Conservation (phyloP, 139 green algal species). For the Chlorella sp. region DNA sequence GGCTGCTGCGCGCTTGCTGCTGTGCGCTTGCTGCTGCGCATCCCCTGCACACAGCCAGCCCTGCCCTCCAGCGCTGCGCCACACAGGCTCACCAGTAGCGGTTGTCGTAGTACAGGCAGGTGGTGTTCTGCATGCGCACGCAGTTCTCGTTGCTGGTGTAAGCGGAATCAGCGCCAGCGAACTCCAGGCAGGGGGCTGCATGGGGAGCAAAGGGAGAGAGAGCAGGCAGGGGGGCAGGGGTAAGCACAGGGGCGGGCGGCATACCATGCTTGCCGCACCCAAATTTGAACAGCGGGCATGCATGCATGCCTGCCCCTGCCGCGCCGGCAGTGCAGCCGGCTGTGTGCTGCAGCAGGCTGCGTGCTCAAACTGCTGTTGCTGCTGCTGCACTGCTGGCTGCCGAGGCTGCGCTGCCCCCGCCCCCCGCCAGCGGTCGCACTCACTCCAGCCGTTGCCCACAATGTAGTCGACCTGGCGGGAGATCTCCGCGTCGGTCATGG, state of each 20-base stretch:
- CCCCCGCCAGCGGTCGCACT: background rate
- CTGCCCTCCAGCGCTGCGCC: no score
- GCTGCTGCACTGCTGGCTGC: background rate
- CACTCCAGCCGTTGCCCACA: conserved; percentile 82
- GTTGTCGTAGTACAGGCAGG: conserved; percentile 86
- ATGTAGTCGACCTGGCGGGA: conserved; percentile 96
- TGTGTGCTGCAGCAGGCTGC: background rate
- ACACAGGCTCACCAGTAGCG: conserved; percentile 90
- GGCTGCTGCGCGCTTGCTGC: no score
- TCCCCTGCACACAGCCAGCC: no score
- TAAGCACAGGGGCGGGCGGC: no score
- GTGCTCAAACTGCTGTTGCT: background rate
- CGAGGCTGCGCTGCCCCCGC: no score
- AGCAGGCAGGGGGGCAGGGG: background rate
- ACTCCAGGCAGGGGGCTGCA: conserved; percentile 93
- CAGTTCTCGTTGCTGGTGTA: conserved; percentile 74
- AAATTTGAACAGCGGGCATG: no score
- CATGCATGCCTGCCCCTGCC: no score
- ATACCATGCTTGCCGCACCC: no score
- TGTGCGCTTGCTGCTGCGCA: no score
- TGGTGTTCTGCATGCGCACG: conserved; percentile 71
- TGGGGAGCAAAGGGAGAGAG: background rate
- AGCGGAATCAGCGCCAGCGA: conserved; percentile 79
- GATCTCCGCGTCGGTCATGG: conserved; percentile 92
- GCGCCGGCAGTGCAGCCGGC: background rate